phyloP scores from a whole-genome alignment of 2,329 filamentous ascomycete genomes.

The Didymella arachidicola region DNA sequence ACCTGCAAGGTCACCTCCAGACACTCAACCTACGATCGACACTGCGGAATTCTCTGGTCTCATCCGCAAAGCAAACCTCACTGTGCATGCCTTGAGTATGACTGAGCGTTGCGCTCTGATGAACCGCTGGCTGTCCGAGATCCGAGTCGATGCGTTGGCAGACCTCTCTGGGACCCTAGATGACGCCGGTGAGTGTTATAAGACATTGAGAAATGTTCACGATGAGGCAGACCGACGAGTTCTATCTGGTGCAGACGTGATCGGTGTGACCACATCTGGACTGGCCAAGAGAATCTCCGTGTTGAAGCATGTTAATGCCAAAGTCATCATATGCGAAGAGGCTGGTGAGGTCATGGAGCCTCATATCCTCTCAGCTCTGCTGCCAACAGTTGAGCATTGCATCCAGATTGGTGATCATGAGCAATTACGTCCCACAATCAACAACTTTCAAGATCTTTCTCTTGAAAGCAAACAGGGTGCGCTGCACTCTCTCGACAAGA shows the following conservation, averaged over 20 bases:
- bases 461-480: conserved; percentile 58
- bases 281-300: conserved; percentile 63
- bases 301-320: conserved; percentile 59
- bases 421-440: conserved; percentile 67
- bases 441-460: conserved; percentile 61
- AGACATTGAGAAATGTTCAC: conserved; percentile 32
- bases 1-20: not conserved
- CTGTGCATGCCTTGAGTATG: conserved; percentile 22
- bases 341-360: conserved; percentile 73
- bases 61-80: conserved; percentile 15
- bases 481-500: conserved; percentile 65
- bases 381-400: conserved; percentile 67
- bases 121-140: conserved; percentile 27
- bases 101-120: conserved; percentile 25
- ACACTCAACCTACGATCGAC: not conserved
- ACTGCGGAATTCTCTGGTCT: not conserved
- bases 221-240: conserved; percentile 53
- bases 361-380: conserved; percentile 66
- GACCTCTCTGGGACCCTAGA: conserved; percentile 27
- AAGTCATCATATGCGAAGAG: conserved; percentile 72
- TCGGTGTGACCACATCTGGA: conserved; percentile 68
- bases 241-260: conserved; percentile 57
- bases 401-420: conserved; percentile 71
- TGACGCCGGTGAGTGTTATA: conserved; percentile 19
- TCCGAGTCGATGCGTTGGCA: conserved; percentile 19